These are phyloP conservation scores for Leucocoprinus birnbaumii DNA, from an alignment of 768 basidiomycete genomes.

Conservation along the genomic window DNA sequence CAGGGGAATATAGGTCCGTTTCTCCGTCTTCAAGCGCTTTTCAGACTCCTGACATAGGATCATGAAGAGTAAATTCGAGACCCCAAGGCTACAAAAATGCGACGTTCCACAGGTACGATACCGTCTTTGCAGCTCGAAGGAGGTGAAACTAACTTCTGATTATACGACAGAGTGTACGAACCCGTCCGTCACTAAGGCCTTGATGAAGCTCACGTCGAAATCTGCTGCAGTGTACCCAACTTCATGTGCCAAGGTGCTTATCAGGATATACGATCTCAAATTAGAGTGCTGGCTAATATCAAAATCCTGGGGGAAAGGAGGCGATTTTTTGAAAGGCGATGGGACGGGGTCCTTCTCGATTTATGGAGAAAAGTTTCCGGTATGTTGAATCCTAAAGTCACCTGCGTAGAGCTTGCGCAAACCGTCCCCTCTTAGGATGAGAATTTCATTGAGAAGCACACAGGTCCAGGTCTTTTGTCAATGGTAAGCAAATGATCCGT, in stretches of 20 bases:
- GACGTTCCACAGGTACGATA: conserved; percentile 93
- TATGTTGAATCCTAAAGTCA: conserved; percentile 30
- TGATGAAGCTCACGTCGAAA: conserved; percentile 8
- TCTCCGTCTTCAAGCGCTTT: too few species aligned
- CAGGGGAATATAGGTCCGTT: not conserved
- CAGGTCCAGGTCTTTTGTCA: conserved; percentile 80
- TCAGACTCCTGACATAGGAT: conserved; percentile 15
- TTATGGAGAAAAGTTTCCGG: conserved; percentile 92
- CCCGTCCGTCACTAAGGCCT: not conserved
- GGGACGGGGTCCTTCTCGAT: conserved; percentile 97
- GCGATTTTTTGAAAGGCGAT: conserved; percentile 92
- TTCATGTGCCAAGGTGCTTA: conserved; percentile 92
- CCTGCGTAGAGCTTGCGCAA: not conserved
- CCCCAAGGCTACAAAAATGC: conserved; percentile 91
- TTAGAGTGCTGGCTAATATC: conserved; percentile 1
- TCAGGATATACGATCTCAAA: conserved; percentile 11
- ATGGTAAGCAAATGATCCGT: conserved; percentile 57
- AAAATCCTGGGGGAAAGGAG: conserved; percentile 45
- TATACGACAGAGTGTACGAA: conserved; percentile 72
- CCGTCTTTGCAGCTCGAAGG: too few species aligned
- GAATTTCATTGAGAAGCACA: conserved; percentile 91
- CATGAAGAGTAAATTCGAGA: conserved; percentile 61
- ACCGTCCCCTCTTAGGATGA: conserved; percentile 62
- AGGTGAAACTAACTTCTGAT: too few species aligned
- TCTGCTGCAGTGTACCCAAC: conserved; percentile 64